Evolutionary conservation across 2,329 filamentous ascomycete genomes (phyloP), one percentile per base, ranked within the genome.

Genomic region (Davidsoniella neocaledoniae): DNA sequence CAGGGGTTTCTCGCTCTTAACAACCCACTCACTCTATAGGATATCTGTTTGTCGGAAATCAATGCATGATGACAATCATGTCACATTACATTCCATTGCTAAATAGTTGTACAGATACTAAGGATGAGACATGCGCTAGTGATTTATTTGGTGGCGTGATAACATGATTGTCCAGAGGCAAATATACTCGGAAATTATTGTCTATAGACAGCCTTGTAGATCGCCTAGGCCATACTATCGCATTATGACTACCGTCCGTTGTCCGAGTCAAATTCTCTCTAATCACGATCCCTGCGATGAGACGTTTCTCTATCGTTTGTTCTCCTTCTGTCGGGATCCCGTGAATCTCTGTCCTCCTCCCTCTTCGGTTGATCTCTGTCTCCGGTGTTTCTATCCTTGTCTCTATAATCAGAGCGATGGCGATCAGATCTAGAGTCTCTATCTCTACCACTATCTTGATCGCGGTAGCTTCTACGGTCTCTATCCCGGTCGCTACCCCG

Each of bases 401-500:
- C 19, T n/a, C 37, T 41, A 9, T 33, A 16, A 17, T 25, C n/a
- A 4, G 29, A 33, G 9, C 29, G 29, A 12, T 33, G 12, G 29
- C 29, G 29, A 33, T 33, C 12, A 33, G 29, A 33, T 33, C 29
- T 4, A 33, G 29, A 9, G 26, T 41, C 39, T 41, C 26, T 33
- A 33, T 33, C 8, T 33, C 29, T 33, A n/a, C 43, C 46, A n/a
- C 39, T 29, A 19, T 43, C 21, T 10, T 33, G 39, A 12, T 42
- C 46, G 7, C 37, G 25, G 2, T 16, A 23, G 19, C 16, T 42
- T 12, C 47, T 44, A 21, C 10, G 44, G 17, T 50, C 21, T 29
- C 33, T 25, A 3, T 37, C 16, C 14, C 29, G 29, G 29, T 50
- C 48, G 23, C 48, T 43, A n/a, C 21, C 46, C 33, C 50, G 25